These are phyloP conservation scores for Wickerhamiella cacticola DNA, from an alignment of 805 yeast species.

Conservation along the genomic window DNA sequence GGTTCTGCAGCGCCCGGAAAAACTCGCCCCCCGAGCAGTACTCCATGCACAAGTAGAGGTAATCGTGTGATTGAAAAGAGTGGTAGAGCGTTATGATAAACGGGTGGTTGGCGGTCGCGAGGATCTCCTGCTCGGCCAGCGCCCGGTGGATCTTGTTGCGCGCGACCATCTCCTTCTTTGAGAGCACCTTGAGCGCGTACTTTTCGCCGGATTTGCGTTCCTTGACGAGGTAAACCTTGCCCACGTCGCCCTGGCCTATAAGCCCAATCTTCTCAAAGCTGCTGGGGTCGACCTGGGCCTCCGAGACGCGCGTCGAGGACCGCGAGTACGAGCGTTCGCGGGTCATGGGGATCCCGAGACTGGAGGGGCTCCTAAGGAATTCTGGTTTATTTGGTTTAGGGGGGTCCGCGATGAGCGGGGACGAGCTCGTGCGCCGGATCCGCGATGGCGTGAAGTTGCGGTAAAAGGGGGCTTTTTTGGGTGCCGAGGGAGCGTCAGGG, in stretches of 20 bases:
- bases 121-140: constrained; percentile 89
- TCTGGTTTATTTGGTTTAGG: background rate
- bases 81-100: constrained; percentile 93
- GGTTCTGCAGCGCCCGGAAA: constrained; percentile 86
- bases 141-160: constrained; percentile 91
- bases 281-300: constrained; percentile 71
- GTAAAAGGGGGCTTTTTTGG: background rate
- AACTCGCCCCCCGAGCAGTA: constrained; percentile 99
- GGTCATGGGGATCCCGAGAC: constrained; percentile 4
- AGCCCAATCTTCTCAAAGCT: constrained; percentile 81
- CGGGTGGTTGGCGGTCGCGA: constrained; percentile 92
- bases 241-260: constrained; percentile 97
- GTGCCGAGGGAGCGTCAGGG: too few relatives aligned
- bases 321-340: constrained; percentile 51
- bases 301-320: constrained; percentile 58
- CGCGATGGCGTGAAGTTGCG: background rate
- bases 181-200: constrained; percentile 86
- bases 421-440: constrained; percentile 3
- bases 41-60: constrained; percentile 90
- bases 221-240: constrained; percentile 83
- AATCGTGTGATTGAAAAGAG: constrained; percentile 89
- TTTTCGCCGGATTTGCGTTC: constrained; percentile 63
- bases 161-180: constrained; percentile 86
- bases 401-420: background rate
- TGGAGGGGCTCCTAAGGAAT: background rate